A percentile compares a stretch with the other conserved stretches of the same genome.
Conservation (phyloP, 768 basidiomycete species). For the Leccinum barrowsii region DNA sequence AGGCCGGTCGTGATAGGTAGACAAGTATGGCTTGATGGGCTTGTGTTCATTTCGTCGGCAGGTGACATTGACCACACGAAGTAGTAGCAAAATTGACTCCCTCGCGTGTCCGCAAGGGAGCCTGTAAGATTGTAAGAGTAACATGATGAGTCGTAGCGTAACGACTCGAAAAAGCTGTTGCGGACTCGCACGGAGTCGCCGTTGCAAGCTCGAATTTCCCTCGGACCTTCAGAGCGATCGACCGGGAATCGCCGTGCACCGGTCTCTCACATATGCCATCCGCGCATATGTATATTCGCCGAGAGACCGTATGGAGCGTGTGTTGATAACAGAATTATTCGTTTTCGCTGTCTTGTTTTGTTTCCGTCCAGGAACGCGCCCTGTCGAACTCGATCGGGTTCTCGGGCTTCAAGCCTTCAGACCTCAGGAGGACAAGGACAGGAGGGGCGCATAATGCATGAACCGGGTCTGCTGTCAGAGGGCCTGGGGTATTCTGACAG, state of each 20-base stretch:
- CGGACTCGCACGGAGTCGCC: no score
- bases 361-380: background rate
- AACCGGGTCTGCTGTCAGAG: background rate
- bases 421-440: background rate
- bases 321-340: background rate
- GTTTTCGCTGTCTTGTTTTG: background rate
- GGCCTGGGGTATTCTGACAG: no score
- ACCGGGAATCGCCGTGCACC: background rate
- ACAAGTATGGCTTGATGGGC: no score
- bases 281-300: background rate
- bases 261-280: background rate
- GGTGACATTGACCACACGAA: no score
- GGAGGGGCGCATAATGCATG: background rate
- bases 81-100: no score
- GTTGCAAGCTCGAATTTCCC: no score
- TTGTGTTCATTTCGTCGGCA: no score
- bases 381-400: background rate
- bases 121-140: no score
- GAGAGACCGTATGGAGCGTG: background rate
- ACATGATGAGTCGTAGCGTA: no score
- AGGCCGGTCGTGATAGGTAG: background rate
- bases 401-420: background rate
- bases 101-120: no score
- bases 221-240: background rate
- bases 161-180: no score